Percentiles rank a stretch among this genome's conserved stretches.
Evolutionary conservation across 345 rosid species (phyloP).

Genomic region (Laguncularia racemosa): DNA sequence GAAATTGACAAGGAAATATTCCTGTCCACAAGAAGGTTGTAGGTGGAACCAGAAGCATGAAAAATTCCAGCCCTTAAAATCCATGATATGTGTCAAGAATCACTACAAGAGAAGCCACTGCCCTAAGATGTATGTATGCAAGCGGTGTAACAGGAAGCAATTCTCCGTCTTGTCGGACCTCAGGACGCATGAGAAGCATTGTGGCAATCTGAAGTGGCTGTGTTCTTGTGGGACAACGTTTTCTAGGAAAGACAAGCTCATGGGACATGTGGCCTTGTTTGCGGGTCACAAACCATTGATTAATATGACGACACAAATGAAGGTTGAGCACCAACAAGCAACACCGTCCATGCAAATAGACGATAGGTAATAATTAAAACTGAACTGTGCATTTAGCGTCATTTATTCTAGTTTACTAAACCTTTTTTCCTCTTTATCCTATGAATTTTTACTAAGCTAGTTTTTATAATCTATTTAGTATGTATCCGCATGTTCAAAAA

Average conservation of each 20-base stretch:
- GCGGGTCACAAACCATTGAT: slow-evolving; percentile 49
- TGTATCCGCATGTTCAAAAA: no score
- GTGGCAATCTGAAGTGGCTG: slow-evolving; percentile 70
- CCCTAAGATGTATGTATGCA: slow-evolving; percentile 85
- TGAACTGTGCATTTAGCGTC: no score
- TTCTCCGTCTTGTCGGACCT: slow-evolving; percentile 87
- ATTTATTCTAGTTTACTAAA: no score
- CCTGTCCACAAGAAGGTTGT: slow-evolving; percentile 81
- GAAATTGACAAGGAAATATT: slow-evolving; percentile 43
- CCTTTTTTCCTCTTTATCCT: no score
- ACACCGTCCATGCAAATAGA: background rate
- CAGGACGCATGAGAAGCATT: slow-evolving; percentile 91
- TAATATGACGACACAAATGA: slow-evolving; percentile 9
- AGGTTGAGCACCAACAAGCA: slow-evolving; percentile 9
- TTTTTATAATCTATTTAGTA: no score
- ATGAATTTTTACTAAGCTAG: no score
- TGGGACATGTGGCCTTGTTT: slow-evolving; percentile 75
- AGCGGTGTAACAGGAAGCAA: slow-evolving; percentile 65
- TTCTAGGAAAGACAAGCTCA: slow-evolving; percentile 81
- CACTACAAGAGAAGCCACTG: slow-evolving; percentile 96
- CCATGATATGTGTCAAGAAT: slow-evolving; percentile 80
- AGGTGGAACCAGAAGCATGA: slow-evolving; percentile 78
- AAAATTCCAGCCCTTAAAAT: slow-evolving; percentile 84
- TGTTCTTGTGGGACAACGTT: slow-evolving; percentile 88
- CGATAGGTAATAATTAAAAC: slow-evolving; percentile 5